Percentiles rank a stretch among this genome's conserved stretches.
Evolutionary conservation across 208 protist species (phyloP).

Genomic region (Trypanosoma platydactyli): DNA sequence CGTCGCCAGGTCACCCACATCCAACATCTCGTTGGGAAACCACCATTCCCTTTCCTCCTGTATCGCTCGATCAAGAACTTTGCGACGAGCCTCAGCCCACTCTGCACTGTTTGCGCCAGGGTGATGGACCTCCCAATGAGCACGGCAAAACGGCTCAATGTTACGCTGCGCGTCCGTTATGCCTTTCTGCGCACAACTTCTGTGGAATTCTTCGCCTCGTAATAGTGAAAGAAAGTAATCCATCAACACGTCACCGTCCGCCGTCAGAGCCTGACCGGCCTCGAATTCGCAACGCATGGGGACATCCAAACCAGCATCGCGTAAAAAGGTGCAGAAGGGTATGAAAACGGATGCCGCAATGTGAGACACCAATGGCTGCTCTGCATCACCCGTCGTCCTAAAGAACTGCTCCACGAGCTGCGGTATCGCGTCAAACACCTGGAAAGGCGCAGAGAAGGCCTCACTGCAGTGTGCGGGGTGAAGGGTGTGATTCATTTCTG

Average conservation of each 20-base stretch:
- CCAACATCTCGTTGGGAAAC: slow-evolving; percentile 73
- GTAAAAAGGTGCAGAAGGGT: slow-evolving; percentile 68
- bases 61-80: slow-evolving; percentile 62
- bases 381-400: not conserved
- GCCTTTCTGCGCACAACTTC: slow-evolving; percentile 44
- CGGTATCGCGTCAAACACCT: slow-evolving; percentile 72
- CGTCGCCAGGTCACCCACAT: slow-evolving; percentile 49
- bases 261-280: slow-evolving; percentile 66
- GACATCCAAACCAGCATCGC: slow-evolving; percentile 71
- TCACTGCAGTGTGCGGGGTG: slow-evolving; percentile 49
- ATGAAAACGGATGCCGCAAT: slow-evolving; percentile 51
- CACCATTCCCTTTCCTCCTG: slow-evolving; percentile 80
- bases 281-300: slow-evolving; percentile 77
- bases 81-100: slow-evolving; percentile 70
- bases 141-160: slow-evolving; percentile 53
- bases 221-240: slow-evolving; percentile 45
- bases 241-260: slow-evolving; percentile 52
- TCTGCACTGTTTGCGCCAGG: slow-evolving; percentile 72
- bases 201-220: slow-evolving; percentile 44
- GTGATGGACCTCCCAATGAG: slow-evolving; percentile 79
- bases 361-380: slow-evolving; percentile 7
- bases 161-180: slow-evolving; percentile 55
- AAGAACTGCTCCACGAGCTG: slow-evolving; percentile 67
- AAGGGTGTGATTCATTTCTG: slow-evolving; percentile 23
- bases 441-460: slow-evolving; percentile 56